Base-by-base conservation (phyloP, 2,329 filamentous ascomycete species). In the Paracamarosporium sp. region DNA sequence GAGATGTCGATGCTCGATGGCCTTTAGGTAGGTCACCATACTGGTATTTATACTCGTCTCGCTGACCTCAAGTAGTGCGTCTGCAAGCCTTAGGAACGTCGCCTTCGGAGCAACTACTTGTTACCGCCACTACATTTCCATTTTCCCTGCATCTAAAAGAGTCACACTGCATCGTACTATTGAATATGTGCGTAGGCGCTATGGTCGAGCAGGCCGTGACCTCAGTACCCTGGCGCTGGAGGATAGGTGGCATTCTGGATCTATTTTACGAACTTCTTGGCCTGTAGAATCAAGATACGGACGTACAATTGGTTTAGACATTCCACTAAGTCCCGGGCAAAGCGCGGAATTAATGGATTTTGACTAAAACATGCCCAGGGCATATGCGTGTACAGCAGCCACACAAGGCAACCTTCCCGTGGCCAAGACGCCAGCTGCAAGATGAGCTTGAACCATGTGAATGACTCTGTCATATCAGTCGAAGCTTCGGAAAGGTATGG, bases 111-210 rank as follows among this genome's bases (percentile, higher is more conserved):
- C 25, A 17, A 11, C 15, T 31, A 30, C 11, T 22, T 7, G 28
- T n/a, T 28, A n/a, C 27, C 47, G 35, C 35, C n/a, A 9, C n/a
- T 33, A 15, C 25, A 15, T 9, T 27, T 17, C 24, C 24, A 50
- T 20, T 25, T 3, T 24, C 24, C 22, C 47, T 22, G 8, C 28
- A 5, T 17, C 25, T 5, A 35, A 36, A 45, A 17, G 4, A 56
- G 46, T 40, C 25, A 52, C 48, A 50, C 27, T 36, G 56, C 54
- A 17, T 25, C 31, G 38, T 30, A 58, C 50, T 60, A 60, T 57
- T 31, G 57, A 54, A 35, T 48, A 6, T 28, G 20, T 27, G 20
- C 22, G 22, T 43, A 35, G 38, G 55, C 27, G 41, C 53, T 25
- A n/a, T 40, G 24, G 30, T 25, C 35, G 36, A 33, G 25, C 41